Evolutionary conservation across 495 filamentous ascomycete genomes (phyloP).

Genomic region (Barbatosphaeria neglecta): DNA sequence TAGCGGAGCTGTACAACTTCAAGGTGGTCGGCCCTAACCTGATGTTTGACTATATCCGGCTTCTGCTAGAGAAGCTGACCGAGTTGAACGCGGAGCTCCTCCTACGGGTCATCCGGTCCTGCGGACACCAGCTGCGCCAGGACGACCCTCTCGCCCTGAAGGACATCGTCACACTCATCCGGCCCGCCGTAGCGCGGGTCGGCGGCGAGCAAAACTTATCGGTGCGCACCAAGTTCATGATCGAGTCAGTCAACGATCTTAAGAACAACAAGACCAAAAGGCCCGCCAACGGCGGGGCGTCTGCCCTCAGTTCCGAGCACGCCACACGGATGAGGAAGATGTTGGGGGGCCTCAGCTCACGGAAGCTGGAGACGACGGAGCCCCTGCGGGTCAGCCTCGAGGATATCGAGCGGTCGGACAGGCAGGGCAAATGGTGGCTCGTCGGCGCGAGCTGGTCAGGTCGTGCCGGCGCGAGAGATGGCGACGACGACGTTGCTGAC

Average conservation of each 20-base stretch:
- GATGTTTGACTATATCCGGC: slow-evolving; percentile 78
- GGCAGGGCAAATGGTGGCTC: slow-evolving; percentile 96
- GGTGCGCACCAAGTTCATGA: slow-evolving; percentile 93
- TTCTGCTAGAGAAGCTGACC: slow-evolving; percentile 62
- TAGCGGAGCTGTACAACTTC: slow-evolving; percentile 86
- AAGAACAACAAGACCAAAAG: slow-evolving; percentile 86
- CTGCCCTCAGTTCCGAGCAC: slow-evolving; percentile 59
- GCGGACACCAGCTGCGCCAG: slow-evolving; percentile 70
- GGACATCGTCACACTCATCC: slow-evolving; percentile 74
- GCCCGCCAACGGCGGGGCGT: slow-evolving; percentile 40
- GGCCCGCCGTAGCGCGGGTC: slow-evolving; percentile 51
- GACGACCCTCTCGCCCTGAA: slow-evolving; percentile 88
- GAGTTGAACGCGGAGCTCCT: slow-evolving; percentile 90
- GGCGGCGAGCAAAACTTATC: slow-evolving; percentile 58
- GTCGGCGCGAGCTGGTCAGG: slow-evolving; percentile 80
- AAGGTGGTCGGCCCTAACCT: slow-evolving; percentile 72
- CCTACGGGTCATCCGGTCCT: slow-evolving; percentile 69
- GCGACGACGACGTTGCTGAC: not conserved
- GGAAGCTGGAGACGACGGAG: slow-evolving; percentile 59
- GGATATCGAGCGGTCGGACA: slow-evolving; percentile 71
- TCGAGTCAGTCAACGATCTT: slow-evolving; percentile 85
- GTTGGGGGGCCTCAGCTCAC: slow-evolving; percentile 59
- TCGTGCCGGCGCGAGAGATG: slow-evolving; percentile 16
- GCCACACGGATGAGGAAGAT: slow-evolving; percentile 75
- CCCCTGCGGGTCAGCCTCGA: slow-evolving; percentile 68